These are phyloP conservation scores for Aspergillus brasiliensis DNA, from an alignment of 2,329 filamentous ascomycete genomes.

Conservation along the genomic window DNA sequence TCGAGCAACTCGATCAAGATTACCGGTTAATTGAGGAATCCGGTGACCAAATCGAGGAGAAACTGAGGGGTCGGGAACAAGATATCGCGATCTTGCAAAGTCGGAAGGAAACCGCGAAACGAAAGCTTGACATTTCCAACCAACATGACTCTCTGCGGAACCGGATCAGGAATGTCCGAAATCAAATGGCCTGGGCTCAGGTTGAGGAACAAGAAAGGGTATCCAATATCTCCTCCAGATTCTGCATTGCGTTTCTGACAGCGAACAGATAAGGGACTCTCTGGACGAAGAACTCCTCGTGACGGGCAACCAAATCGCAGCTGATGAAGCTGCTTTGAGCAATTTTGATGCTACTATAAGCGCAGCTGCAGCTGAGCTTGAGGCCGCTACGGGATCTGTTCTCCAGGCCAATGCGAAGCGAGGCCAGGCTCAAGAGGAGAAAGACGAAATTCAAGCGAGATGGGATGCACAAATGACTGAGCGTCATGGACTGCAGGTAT, in stretches of 20 bases:
- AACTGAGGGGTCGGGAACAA: conserved; percentile 62
- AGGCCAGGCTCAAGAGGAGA: conserved; percentile 50
- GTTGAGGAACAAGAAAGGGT: conserved; percentile 73
- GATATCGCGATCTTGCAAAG: conserved; percentile 64
- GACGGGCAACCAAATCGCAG: conserved; percentile 52
- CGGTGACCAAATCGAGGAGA: conserved; percentile 70
- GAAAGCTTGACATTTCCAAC: conserved; percentile 65
- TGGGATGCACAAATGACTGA: conserved; percentile 58
- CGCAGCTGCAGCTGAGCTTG: conserved; percentile 40
- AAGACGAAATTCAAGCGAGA: conserved; percentile 51
- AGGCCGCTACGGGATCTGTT: conserved; percentile 46
- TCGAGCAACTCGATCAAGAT: conserved; percentile 88
- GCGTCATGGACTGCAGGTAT: conserved; percentile 55
- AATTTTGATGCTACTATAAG: conserved; percentile 52
- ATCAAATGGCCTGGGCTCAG: conserved; percentile 83
- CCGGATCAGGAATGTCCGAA: conserved; percentile 60
- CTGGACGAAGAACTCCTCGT: conserved; percentile 40
- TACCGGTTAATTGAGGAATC: conserved; percentile 82
- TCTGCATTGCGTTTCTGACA: conserved; percentile 13
- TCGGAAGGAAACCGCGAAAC: conserved; percentile 62
- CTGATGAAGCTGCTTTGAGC: conserved; percentile 46
- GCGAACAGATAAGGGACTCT: conserved; percentile 33
- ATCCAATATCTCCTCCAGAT: conserved; percentile 9
- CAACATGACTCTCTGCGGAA: conserved; percentile 67
- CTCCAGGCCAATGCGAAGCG: conserved; percentile 49